Evolutionary conservation across 2,329 filamentous ascomycete genomes (phyloP).

Genomic region (Monascus ruber): DNA sequence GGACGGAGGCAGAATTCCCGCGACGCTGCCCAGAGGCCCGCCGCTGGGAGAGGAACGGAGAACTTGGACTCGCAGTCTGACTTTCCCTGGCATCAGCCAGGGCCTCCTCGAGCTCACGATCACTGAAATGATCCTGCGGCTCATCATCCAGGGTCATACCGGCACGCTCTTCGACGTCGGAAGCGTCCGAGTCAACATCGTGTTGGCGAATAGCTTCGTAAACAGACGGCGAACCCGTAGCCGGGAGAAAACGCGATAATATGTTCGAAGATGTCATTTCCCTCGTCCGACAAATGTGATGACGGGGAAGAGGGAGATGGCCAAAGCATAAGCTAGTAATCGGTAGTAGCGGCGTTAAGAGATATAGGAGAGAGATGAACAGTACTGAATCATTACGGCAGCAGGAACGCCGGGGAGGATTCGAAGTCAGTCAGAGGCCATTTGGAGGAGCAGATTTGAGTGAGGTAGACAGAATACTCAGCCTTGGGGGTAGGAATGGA

Average conservation of each 20-base stretch:
- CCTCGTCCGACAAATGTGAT: background rate
- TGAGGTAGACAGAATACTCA: background rate
- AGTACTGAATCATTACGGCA: slow-evolving; percentile 6
- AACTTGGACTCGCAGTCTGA: slow-evolving; percentile 35
- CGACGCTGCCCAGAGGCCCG: slow-evolving; percentile 8
- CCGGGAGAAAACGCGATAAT: slow-evolving; percentile 34
- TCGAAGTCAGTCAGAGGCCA: slow-evolving; percentile 5
- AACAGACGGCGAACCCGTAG: slow-evolving; percentile 38
- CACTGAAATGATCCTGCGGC: slow-evolving; percentile 40
- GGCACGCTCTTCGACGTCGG: slow-evolving; percentile 34
- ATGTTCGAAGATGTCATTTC: slow-evolving; percentile 34
- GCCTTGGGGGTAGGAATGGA: slow-evolving; percentile 2
- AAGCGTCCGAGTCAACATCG: slow-evolving; percentile 34
- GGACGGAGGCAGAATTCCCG: slow-evolving; percentile 10
- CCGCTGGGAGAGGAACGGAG: slow-evolving; percentile 24
- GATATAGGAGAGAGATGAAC: background rate
- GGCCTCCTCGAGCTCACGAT: slow-evolving; percentile 46
- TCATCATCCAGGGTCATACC: slow-evolving; percentile 41
- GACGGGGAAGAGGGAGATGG: too few relatives aligned
- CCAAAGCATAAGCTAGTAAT: too few relatives aligned
- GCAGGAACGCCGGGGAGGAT: slow-evolving; percentile 3
- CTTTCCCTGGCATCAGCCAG: slow-evolving; percentile 41
- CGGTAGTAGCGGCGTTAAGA: too few relatives aligned
- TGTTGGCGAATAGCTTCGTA: slow-evolving; percentile 38
- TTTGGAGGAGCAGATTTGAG: slow-evolving; percentile 4